Evolutionary conservation across 495 filamentous ascomycete genomes (phyloP).

Genomic region (Aspergillus campestris): DNA sequence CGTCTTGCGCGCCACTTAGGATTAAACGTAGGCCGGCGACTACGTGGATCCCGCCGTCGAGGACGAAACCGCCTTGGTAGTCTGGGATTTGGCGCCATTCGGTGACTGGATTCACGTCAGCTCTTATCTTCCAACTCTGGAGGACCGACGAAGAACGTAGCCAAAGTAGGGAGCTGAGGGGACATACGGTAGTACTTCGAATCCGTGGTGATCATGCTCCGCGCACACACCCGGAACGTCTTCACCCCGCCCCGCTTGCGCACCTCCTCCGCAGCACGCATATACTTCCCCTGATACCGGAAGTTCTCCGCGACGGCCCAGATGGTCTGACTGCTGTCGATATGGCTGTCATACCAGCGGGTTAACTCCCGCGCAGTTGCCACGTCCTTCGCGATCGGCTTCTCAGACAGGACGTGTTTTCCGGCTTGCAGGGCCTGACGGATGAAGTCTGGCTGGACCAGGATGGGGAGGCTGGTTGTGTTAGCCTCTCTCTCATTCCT

Average conservation of each 20-base stretch:
- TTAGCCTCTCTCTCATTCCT: background rate
- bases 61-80: slow-evolving; percentile 69
- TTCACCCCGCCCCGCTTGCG: slow-evolving; percentile 53
- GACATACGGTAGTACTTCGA: slow-evolving; percentile 50
- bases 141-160: too few relatives aligned
- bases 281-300: slow-evolving; percentile 52
- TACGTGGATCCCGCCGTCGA: slow-evolving; percentile 72
- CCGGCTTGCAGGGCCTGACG: slow-evolving; percentile 49
- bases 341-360: slow-evolving; percentile 47
- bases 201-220: slow-evolving; percentile 45
- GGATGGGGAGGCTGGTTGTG: slow-evolving; percentile 34
- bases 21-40: slow-evolving; percentile 55
- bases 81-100: slow-evolving; percentile 64
- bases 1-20: slow-evolving; percentile 38
- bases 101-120: slow-evolving; percentile 38
- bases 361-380: slow-evolving; percentile 53
- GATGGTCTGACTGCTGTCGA: slow-evolving; percentile 36
- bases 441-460: slow-evolving; percentile 32
- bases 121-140: slow-evolving; percentile 2
- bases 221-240: slow-evolving; percentile 51
- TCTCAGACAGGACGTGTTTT: slow-evolving; percentile 81
- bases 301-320: slow-evolving; percentile 73
- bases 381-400: slow-evolving; percentile 66
- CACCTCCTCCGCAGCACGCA: slow-evolving; percentile 49
- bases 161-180: too few relatives aligned